Percentiles rank a stretch among this genome's conserved stretches.
Conservation (phyloP, 1,284 basidiomycete species). For the Vanrija pseudolonga region DNA sequence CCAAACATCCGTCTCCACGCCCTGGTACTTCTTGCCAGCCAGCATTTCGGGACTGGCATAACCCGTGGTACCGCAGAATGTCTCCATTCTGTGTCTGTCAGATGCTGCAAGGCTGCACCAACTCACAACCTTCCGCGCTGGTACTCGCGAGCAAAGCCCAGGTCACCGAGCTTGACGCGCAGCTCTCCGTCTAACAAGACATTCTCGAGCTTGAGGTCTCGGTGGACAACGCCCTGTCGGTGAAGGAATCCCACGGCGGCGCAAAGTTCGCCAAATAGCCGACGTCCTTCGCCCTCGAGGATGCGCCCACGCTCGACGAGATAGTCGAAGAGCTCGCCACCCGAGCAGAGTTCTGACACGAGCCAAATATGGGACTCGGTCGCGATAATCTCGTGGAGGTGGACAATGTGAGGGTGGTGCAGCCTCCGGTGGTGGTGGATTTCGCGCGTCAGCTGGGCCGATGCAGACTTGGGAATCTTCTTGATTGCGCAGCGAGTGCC, state of each 20-base stretch:
- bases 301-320: constrained; percentile 89
- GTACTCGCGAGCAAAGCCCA: constrained; percentile 94
- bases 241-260: constrained; percentile 92
- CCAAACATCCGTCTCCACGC: constrained; percentile 94
- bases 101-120: not conserved
- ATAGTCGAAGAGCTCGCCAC: constrained; percentile 96
- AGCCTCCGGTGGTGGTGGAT: constrained; percentile 97
- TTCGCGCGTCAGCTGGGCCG: constrained; percentile 85
- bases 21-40: constrained; percentile 80
- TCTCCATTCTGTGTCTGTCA: constrained; percentile 62
- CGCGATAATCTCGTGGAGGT: constrained; percentile 96
- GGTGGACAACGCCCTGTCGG: constrained; percentile 81
- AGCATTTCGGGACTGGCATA: constrained; percentile 96
- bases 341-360: constrained; percentile 91
- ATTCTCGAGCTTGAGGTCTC: constrained; percentile 95
- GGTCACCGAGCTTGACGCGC: constrained; percentile 87
- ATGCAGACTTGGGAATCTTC: constrained; percentile 91
- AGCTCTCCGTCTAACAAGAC: constrained; percentile 83
- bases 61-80: constrained; percentile 94
- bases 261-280: constrained; percentile 90
- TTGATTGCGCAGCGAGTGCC: constrained; percentile 90
- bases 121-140: constrained; percentile 64
- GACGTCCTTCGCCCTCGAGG: constrained; percentile 73
- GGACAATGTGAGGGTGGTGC: constrained; percentile 90
- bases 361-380: constrained; percentile 96